Base-by-base conservation (phyloP, 106 monocot genomes). In the Posidonia australis region DNA sequence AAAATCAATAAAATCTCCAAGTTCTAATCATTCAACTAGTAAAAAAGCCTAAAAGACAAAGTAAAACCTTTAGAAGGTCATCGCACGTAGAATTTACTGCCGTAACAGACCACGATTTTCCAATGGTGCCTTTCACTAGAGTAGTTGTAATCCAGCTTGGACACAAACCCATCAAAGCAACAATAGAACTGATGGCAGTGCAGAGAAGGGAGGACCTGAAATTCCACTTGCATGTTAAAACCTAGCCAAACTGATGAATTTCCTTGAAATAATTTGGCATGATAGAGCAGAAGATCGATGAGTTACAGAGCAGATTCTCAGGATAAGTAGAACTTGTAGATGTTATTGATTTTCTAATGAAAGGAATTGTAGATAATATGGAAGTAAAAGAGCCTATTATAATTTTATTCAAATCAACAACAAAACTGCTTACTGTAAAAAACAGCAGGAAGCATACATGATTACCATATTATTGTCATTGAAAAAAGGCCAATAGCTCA, bases 81-180 rank as follows among this genome's bases (percentile, higher is more conserved):
- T 48, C 75, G 72, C 89, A 89, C 41, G 81, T 69, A 72, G 83
- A 77, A 68, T 84, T 72, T 74, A 94, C 66, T 66, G 93, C 93
- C 17, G 71, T 80, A 31, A 67, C 31, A 73, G 89, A 86, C 74
- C 89, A 94, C 69, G 89, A 78, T 44, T 61, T 52, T 47, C 86
- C 93, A 64, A 94, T 47, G 48, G 76, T 56, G 59, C 53, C 78
- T 71, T 57, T 86, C 51, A 84, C 79, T 18, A 93, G 46, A 54
- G 19, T 44, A 49, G 55, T 70, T 69, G 46, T 68, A 69, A 76
- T 46, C 49, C 60, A n/a, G 3, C 32, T 46, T 54, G 86, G 93
- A 66, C 81, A 74, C 18, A 75, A 82, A 5, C 86, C 93, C 45
- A 89, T 47, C 7, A 82, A 74, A 36, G 81, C 67, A 62, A 73